Percentiles rank a stretch among this genome's conserved stretches.
These are phyloP conservation scores for Brassica nigra DNA, from an alignment of 345 rosid genomes.

Conservation along the genomic window DNA sequence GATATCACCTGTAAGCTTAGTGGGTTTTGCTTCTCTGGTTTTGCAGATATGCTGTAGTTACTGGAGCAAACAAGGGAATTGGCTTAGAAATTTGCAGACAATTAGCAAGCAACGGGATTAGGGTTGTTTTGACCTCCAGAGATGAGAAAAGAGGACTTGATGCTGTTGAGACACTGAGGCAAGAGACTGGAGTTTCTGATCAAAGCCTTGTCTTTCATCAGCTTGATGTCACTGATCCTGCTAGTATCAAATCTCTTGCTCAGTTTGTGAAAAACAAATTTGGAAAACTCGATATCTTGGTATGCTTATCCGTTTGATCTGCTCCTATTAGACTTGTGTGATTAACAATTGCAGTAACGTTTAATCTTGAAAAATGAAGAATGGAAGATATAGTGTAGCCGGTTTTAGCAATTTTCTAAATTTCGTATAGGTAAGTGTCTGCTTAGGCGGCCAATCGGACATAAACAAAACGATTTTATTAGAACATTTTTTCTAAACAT, in stretches of 20 bases:
- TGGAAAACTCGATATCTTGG: conserved; percentile 62
- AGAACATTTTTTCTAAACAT: too few species aligned
- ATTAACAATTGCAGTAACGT: background rate
- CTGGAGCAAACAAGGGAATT: conserved; percentile 56
- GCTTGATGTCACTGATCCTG: conserved; percentile 53
- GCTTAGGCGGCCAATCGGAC: background rate
- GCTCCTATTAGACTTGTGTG: background rate
- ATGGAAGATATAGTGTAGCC: background rate
- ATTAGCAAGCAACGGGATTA: conserved; percentile 36
- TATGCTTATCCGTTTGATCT: background rate
- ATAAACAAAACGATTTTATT: too few species aligned
- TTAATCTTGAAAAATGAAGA: background rate
- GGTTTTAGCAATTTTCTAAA: background rate
- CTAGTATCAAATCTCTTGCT: conserved; percentile 45
- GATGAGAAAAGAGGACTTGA: conserved; percentile 47
- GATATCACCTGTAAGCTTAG: background rate
- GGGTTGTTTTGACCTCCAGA: conserved; percentile 46
- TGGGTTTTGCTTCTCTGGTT: background rate
- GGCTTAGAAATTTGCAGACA: conserved; percentile 49
- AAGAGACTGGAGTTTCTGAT: conserved; percentile 35
- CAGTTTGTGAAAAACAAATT: conserved; percentile 42
- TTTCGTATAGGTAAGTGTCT: background rate
- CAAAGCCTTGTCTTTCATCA: conserved; percentile 46
- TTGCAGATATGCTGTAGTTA: conserved; percentile 45
- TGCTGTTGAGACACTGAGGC: conserved; percentile 48